Evolutionary conservation across 2,329 filamentous ascomycete species (phyloP).

Genomic region (Rachicladosporium sp.): DNA sequence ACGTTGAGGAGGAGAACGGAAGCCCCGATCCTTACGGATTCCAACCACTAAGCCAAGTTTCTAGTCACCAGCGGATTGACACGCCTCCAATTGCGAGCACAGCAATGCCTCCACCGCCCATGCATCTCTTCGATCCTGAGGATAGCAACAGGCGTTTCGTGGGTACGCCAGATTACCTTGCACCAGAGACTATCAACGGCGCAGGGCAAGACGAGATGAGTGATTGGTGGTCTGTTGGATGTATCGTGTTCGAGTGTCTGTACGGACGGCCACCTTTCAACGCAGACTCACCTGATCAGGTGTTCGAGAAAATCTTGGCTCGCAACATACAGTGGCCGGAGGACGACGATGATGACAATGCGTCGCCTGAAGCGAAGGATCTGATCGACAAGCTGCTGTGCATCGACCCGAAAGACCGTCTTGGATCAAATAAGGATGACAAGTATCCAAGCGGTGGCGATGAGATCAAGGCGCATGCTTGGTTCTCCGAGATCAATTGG

Average conservation of each 20-base stretch:
- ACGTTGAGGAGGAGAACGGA: conserved; percentile 51
- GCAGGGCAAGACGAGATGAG: conserved; percentile 94
- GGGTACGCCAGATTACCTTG: conserved; percentile 91
- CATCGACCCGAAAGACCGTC: conserved; percentile 64
- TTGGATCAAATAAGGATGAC: conserved; percentile 77
- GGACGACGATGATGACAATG: conserved; percentile 53
- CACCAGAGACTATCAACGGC: conserved; percentile 91
- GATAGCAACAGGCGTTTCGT: conserved; percentile 90
- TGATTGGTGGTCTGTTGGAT: conserved; percentile 99
- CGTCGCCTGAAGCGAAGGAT: conserved; percentile 82
- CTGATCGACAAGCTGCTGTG: conserved; percentile 88
- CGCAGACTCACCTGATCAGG: conserved; percentile 74
- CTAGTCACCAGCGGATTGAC: conserved; percentile 39
- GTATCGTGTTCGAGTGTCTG: conserved; percentile 92
- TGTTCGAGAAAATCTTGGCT: conserved; percentile 91
- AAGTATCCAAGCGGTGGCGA: conserved; percentile 74
- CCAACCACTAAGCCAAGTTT: conserved; percentile 35
- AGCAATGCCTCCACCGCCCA: conserved; percentile 80
- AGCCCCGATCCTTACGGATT: conserved; percentile 67
- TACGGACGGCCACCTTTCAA: conserved; percentile 93
- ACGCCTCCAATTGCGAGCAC: conserved; percentile 46
- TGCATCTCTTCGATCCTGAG: conserved; percentile 89
- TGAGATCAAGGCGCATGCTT: conserved; percentile 79
- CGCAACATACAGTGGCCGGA: conserved; percentile 89
- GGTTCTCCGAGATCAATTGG: conserved; percentile 85